phyloP scores from a whole-genome alignment of 176 grass and related monocot species.

The Oryza rufipogon region DNA sequence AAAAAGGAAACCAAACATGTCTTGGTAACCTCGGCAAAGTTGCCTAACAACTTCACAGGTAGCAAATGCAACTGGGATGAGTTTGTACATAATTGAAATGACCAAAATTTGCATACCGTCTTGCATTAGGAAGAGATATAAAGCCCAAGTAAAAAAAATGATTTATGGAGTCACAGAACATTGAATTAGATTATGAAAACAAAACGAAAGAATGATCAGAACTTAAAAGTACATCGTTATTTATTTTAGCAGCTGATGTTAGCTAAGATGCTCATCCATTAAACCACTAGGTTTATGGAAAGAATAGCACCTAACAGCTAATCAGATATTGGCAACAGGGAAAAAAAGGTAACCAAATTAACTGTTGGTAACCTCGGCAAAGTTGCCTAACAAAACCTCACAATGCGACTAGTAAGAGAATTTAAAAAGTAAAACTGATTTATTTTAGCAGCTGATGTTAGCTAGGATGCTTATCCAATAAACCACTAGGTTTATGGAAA shows the following conservation, averaged over 20 bases:
- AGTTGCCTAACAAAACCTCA: slow-evolving; percentile 31
- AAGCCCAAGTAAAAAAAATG: too few relatives aligned
- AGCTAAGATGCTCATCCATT: slow-evolving; percentile 20
- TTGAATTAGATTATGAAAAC: too few relatives aligned
- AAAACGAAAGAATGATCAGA: too few relatives aligned
- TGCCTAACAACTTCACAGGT: slow-evolving; percentile 4
- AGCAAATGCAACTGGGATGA: not conserved
- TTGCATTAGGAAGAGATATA: too few relatives aligned
- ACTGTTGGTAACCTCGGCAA: slow-evolving; percentile 56
- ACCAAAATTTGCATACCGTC: not conserved
- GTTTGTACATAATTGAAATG: not conserved
- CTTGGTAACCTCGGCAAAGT: slow-evolving; percentile 76
- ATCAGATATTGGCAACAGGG: slow-evolving; percentile 50
- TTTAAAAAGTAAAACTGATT: too few relatives aligned
- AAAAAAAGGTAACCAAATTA: slow-evolving; percentile 64
- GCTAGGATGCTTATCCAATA: slow-evolving; percentile 19
- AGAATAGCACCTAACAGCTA: too few relatives aligned
- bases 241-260: slow-evolving; percentile 15
- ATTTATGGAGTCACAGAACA: too few relatives aligned
- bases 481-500: slow-evolving; percentile 27
- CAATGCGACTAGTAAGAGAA: too few relatives aligned
- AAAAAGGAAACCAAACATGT: slow-evolving; percentile 71
- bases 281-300: slow-evolving; percentile 28
- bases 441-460: slow-evolving; percentile 12
- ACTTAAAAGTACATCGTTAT: too few relatives aligned